Percentiles rank a stretch among this genome's conserved stretches.
phyloP scores from a whole-genome alignment of 176 grass and related monocot species.

The Aegilops longissima region DNA sequence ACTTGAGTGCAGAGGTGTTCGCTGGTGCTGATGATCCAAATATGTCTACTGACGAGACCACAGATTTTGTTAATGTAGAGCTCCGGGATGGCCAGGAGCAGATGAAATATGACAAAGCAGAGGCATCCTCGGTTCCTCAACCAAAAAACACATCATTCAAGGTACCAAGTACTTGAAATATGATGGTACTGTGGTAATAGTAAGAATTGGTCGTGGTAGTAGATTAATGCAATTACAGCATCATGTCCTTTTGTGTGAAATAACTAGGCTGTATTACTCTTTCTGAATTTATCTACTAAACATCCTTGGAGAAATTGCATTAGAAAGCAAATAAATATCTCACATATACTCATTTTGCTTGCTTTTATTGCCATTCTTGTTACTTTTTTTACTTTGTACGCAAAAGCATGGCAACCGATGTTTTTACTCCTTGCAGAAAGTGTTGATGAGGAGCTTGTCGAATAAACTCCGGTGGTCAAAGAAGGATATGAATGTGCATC shows the following conservation, averaged over 20 bases:
- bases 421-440: conserved; percentile 33
- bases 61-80: conserved; percentile 10
- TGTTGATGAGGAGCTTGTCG: conserved; percentile 21
- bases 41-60: background rate
- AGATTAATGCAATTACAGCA: conserved; percentile 4
- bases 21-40: background rate
- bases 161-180: conserved; percentile 28
- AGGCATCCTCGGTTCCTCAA: background rate
- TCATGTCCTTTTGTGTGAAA: background rate
- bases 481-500: background rate
- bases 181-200: background rate
- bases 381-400: background rate
- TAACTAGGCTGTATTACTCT: background rate
- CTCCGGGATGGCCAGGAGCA: background rate
- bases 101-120: background rate
- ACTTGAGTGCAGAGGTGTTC: background rate
- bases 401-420: conserved; percentile 7
- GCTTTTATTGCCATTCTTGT: background rate
- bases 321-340: background rate
- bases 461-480: conserved; percentile 40
- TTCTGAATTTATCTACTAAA: background rate
- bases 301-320: background rate
- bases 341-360: background rate
- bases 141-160: conserved; percentile 44
- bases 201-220: background rate